These are phyloP conservation scores for Epichloe bromicola DNA, from an alignment of 2,329 filamentous ascomycete species.

Conservation along the genomic window DNA sequence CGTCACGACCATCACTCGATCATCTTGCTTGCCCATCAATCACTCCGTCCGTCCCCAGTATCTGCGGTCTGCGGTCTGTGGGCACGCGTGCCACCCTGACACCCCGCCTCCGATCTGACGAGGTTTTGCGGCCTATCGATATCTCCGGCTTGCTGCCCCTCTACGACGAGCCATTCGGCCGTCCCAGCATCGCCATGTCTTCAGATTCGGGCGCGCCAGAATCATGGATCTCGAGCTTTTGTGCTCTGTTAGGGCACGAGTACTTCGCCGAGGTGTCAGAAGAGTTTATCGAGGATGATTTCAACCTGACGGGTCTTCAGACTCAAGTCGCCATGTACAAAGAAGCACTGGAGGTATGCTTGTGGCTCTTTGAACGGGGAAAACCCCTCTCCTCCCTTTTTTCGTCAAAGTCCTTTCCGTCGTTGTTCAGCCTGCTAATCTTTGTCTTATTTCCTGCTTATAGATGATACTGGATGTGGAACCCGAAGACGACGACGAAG, in stretches of 20 bases:
- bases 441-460: background rate
- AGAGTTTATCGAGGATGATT: constrained; percentile 99
- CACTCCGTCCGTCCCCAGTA: background rate
- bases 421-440: background rate
- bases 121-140: constrained; percentile 1
- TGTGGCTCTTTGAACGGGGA: background rate
- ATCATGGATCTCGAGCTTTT: constrained; percentile 97
- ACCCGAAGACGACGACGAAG: constrained; percentile 84
- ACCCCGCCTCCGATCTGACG: constrained; percentile 3
- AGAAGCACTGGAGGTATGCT: constrained; percentile 71
- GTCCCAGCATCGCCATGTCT: constrained; percentile 31
- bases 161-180: constrained; percentile 3
- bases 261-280: constrained; percentile 98
- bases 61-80: background rate
- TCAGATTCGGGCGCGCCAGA: constrained; percentile 53
- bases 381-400: no score
- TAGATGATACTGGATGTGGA: constrained; percentile 97
- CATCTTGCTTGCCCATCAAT: background rate
- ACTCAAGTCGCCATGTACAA: constrained; percentile 98
- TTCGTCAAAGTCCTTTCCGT: no score
- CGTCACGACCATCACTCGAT: background rate
- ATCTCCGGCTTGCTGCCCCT: background rate
- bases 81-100: constrained; percentile 1
- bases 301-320: constrained; percentile 92
- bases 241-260: constrained; percentile 87